phyloP scores from a whole-genome alignment of 2,329 filamentous ascomycete genomes.

The Diplocarpon mali region DNA sequence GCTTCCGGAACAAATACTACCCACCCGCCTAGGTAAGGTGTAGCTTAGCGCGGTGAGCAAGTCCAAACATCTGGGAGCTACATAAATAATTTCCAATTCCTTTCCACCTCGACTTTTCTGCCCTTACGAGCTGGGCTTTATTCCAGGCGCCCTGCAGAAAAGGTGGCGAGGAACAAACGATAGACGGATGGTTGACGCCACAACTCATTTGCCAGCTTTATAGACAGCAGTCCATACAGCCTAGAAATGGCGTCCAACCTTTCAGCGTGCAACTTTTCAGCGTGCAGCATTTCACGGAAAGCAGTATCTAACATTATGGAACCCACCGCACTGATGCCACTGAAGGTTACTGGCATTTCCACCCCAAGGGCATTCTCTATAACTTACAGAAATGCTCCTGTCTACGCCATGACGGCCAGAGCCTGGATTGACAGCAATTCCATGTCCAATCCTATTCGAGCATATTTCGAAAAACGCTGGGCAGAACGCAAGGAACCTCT shows the following conservation, averaged over 20 bases:
- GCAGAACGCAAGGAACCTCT: conserved; percentile 30
- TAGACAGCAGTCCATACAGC: too few species aligned
- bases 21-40: too few species aligned
- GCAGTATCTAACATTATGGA: not conserved
- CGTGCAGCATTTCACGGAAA: not conserved
- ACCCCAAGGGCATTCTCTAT: not conserved
- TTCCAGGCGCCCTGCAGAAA: too few species aligned
- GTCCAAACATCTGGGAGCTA: too few species aligned
- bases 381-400: conserved; percentile 1
- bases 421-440: not conserved
- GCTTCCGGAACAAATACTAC: too few species aligned
- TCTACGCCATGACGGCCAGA: not conserved
- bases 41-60: too few species aligned
- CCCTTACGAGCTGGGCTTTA: too few species aligned
- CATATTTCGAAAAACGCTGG: conserved; percentile 3
- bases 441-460: not conserved
- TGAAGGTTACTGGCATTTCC: not conserved
- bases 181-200: too few species aligned
- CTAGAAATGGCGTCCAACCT: not conserved
- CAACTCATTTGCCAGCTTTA: too few species aligned
- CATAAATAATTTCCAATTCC: too few species aligned
- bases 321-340: not conserved
- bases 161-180: too few species aligned
- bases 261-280: not conserved
- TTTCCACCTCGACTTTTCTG: too few species aligned